phyloP scores from a whole-genome alignment of 169 alveolate genomes.

The Plasmodium knowlesi region DNA sequence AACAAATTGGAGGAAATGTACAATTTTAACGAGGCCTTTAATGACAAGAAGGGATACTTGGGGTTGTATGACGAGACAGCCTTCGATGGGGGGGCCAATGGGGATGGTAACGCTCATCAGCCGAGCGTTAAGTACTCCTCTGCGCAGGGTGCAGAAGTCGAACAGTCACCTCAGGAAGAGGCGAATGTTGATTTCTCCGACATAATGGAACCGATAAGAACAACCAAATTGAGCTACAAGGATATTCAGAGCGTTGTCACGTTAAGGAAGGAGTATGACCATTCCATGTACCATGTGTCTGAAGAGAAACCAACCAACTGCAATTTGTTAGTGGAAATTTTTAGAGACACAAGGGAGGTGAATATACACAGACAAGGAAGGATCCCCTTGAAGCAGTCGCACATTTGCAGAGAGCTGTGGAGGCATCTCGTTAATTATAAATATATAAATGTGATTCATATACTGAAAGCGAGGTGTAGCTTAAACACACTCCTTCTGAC shows the following conservation, averaged over 20 bases:
- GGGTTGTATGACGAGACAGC: slow-evolving; percentile 19
- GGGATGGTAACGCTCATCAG: neutral
- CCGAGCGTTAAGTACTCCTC: neutral
- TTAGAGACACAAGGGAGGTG: neutral
- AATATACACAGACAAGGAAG: neutral
- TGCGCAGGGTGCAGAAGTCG: neutral
- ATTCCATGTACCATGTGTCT: neutral
- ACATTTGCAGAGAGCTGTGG: slow-evolving; percentile 63
- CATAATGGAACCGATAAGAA: neutral
- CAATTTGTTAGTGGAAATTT: slow-evolving; percentile 11
- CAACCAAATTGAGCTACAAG: neutral
- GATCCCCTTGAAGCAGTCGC: slow-evolving; percentile 8
- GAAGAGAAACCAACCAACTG: slow-evolving; percentile 10
- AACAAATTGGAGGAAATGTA: slow-evolving; percentile 15
- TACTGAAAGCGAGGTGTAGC: slow-evolving; percentile 20
- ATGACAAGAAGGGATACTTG: slow-evolving; percentile 17
- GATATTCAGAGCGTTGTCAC: neutral
- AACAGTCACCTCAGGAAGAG: neutral
- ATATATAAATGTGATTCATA: slow-evolving; percentile 65
- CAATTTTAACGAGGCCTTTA: slow-evolving; percentile 30
- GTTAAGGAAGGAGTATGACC: neutral
- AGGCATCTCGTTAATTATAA: slow-evolving; percentile 42
- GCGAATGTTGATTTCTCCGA: neutral
- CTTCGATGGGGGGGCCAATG: neutral
- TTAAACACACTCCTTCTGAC: slow-evolving; percentile 2